A percentile compares a stretch with the other conserved stretches of the same genome.
Evolutionary conservation across 225 moss, liverwort and hornwort genomes (phyloP).

Genomic region (Physcomitrium patens): DNA sequence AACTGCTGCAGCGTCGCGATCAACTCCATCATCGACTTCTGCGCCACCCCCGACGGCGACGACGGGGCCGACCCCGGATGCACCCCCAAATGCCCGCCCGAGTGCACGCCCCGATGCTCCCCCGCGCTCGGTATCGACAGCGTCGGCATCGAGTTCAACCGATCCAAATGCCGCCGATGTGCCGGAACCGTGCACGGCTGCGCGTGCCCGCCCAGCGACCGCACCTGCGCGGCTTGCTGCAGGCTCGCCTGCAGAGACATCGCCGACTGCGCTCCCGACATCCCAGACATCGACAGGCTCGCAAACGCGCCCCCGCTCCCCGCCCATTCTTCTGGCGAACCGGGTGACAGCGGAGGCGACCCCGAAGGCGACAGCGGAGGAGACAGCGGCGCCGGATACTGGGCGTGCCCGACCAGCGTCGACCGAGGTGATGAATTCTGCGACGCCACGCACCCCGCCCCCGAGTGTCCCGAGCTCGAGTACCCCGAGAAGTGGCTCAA

Average conservation of each 20-base stretch:
- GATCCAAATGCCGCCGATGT: constrained; percentile 87
- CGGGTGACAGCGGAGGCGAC: constrained; percentile 85
- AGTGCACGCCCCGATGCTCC: constrained; percentile 68
- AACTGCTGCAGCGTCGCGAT: constrained; percentile 91
- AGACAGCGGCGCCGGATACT: constrained; percentile 82
- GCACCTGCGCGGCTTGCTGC: constrained; percentile 56
- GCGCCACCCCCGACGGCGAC: constrained; percentile 64
- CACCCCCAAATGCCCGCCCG: constrained; percentile 42
- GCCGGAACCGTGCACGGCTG: constrained; percentile 62
- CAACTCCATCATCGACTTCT: constrained; percentile 79
- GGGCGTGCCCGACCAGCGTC: constrained; percentile 83
- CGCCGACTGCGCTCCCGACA: constrained; percentile 50
- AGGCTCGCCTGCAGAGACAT: constrained; percentile 68
- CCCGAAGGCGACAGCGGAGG: constrained; percentile 85
- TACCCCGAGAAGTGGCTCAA: constrained; percentile 56
- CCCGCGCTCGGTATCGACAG: constrained; percentile 74
- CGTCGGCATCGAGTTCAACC: constrained; percentile 92
- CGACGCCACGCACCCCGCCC: constrained; percentile 64
- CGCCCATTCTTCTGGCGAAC: constrained; percentile 75
- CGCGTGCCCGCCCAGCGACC: constrained; percentile 54
- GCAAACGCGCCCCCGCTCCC: constrained; percentile 39
- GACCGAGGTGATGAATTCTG: constrained; percentile 95
- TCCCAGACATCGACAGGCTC: constrained; percentile 44
- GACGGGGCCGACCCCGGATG: constrained; percentile 67
- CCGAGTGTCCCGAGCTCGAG: constrained; percentile 46